Percentiles rank a stretch among this genome's conserved stretches.
phyloP scores from a whole-genome alignment of 768 basidiomycete species.

The Pleurotus cornucopiae region DNA sequence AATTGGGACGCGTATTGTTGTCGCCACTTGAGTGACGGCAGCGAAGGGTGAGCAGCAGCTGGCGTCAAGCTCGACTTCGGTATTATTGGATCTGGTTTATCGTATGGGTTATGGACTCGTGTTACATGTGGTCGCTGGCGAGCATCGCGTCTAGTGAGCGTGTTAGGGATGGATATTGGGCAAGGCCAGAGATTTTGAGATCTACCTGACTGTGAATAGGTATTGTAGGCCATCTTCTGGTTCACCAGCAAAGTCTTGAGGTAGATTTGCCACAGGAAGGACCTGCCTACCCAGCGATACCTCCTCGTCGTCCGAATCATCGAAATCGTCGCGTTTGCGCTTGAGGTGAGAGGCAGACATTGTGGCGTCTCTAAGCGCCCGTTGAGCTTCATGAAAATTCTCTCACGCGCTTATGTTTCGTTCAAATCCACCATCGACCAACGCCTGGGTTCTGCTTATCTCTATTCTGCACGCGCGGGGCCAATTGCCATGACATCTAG shows the following conservation, averaged over 20 bases:
- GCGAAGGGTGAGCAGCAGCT: constrained; percentile 22
- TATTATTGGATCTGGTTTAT: constrained; percentile 25
- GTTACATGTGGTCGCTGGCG: constrained; percentile 59
- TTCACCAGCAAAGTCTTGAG: constrained; percentile 58
- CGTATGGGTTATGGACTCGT: constrained; percentile 68
- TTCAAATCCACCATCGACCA: too few species aligned
- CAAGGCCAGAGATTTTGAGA: constrained; percentile 4
- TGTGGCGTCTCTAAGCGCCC: neutral
- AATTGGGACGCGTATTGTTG: constrained; percentile 52
- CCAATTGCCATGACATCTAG: constrained; percentile 10
- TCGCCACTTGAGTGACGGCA: constrained; percentile 72
- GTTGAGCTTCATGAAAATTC: too few species aligned
- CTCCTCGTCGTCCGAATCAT: constrained; percentile 59
- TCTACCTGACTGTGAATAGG: constrained; percentile 76
- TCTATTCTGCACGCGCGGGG: neutral
- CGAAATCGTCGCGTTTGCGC: constrained; percentile 49
- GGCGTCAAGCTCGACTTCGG: constrained; percentile 8
- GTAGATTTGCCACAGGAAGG: constrained; percentile 77
- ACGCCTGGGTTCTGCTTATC: neutral
- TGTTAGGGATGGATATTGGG: constrained; percentile 1
- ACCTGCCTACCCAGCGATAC: constrained; percentile 63
- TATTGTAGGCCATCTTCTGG: constrained; percentile 77
- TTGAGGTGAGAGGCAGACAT: constrained; percentile 26
- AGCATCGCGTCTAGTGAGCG: constrained; percentile 61
- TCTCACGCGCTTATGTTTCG: too few species aligned